Conservation (phyloP, 441 rosid species). For the Macaranga tanarius region DNA sequence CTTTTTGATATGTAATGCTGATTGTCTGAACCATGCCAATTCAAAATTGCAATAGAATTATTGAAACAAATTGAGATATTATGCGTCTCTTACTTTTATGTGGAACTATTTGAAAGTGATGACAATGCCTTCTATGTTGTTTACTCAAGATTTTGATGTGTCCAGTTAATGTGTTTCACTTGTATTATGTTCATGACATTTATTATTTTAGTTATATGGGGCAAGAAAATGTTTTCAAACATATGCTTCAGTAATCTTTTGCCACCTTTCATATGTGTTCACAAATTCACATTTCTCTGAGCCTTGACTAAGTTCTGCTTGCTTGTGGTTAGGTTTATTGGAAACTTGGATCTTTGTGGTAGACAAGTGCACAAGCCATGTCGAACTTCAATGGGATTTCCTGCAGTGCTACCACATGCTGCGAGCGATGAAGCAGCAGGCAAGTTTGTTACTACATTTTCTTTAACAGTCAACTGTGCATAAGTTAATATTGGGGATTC, state of each 20-base stretch:
- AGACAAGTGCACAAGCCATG: constrained; percentile 88
- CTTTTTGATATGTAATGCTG: neutral
- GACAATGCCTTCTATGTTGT: neutral
- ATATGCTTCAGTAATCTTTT: neutral
- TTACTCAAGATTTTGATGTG: neutral
- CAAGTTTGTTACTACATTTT: constrained; percentile 32
- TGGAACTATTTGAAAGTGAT: neutral
- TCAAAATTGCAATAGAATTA: neutral
- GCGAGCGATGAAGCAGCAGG: constrained; percentile 82
- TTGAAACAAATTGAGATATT: neutral
- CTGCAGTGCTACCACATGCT: constrained; percentile 92
- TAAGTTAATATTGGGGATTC: constrained; percentile 4
- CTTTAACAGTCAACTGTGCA: neutral
- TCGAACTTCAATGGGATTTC: constrained; percentile 89
- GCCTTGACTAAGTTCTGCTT: constrained; percentile 9
- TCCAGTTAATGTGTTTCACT: neutral
- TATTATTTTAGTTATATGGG: neutral
- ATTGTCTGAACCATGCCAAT: neutral
- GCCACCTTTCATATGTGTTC: neutral
- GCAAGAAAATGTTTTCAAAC: neutral
- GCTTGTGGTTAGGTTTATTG: constrained; percentile 55
- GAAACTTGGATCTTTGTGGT: constrained; percentile 89
- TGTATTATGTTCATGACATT: neutral
- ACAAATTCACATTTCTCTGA: neutral
- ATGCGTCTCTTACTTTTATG: neutral